phyloP scores from a whole-genome alignment of 495 filamentous ascomycete genomes.

The Venustampulla echinocandica region DNA sequence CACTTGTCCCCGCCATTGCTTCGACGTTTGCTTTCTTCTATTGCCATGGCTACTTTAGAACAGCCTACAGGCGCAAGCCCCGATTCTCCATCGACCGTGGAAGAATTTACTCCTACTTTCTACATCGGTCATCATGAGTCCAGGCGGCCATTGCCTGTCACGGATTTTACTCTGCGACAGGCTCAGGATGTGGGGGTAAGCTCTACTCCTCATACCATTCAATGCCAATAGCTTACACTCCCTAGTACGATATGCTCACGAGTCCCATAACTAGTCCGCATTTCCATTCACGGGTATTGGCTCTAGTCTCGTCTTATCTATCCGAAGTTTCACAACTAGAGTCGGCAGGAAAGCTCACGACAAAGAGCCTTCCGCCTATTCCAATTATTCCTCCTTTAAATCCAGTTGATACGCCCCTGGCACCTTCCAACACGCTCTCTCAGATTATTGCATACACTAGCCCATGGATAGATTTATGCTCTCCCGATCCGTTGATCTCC shows the following conservation, averaged over 20 bases:
- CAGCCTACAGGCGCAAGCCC: conserved; percentile 1
- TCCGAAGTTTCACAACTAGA: conserved; percentile 23
- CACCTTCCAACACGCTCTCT: conserved; percentile 60
- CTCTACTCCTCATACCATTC: conserved; percentile 8
- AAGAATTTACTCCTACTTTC: conserved; percentile 44
- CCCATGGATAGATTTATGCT: conserved; percentile 86
- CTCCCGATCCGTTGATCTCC: conserved; percentile 69
- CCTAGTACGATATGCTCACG: conserved; percentile 88
- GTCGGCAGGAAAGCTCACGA: conserved; percentile 22
- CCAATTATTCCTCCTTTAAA: conserved; percentile 62
- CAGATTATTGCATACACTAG: conserved; percentile 66
- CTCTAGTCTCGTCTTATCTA: conserved; percentile 51
- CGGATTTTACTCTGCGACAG: conserved; percentile 52
- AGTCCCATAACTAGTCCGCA: conserved; percentile 75
- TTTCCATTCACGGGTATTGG: conserved; percentile 70
- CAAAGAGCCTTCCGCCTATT: conserved; percentile 29
- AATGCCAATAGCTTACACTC: conserved; percentile 6
- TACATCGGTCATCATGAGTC: conserved; percentile 82
- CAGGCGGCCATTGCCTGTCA: conserved; percentile 50
- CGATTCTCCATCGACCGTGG: conserved; percentile 12
- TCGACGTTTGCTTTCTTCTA: neutral
- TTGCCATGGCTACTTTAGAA: conserved; percentile 17
- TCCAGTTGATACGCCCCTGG: conserved; percentile 63
- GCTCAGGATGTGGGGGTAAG: conserved; percentile 58
- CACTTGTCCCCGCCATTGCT: neutral